These are phyloP conservation scores for Penicillium frequentans DNA, from an alignment of 2,329 filamentous ascomycete species.

Conservation along the genomic window DNA sequence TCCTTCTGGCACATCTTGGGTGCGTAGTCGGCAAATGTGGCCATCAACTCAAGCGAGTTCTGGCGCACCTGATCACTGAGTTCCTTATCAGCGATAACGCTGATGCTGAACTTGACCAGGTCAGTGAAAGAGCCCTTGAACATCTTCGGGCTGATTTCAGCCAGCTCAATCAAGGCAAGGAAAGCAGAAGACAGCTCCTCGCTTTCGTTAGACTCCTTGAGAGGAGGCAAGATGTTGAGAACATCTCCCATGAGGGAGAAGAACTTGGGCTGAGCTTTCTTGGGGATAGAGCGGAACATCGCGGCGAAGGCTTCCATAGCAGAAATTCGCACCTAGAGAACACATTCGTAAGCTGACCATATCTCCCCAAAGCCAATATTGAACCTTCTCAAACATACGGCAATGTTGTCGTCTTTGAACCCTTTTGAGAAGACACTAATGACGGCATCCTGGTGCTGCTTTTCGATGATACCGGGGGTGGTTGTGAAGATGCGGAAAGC, in stretches of 20 bases:
- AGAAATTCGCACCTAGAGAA: conserved; percentile 73
- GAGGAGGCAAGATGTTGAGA: conserved; percentile 87
- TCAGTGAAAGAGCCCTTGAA: conserved; percentile 94
- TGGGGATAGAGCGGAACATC: conserved; percentile 88
- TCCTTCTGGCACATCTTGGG: conserved; percentile 96
- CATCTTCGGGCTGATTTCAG: conserved; percentile 94
- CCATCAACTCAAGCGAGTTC: conserved; percentile 95
- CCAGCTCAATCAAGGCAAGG: conserved; percentile 87
- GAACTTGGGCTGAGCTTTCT: conserved; percentile 87
- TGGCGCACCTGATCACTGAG: conserved; percentile 86
- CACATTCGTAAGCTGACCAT: conserved; percentile 5
- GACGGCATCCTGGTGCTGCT: conserved; percentile 90
- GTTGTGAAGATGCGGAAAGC: conserved; percentile 95
- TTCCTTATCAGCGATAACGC: conserved; percentile 94
- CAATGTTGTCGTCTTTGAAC: conserved; percentile 83
- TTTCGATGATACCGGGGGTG: conserved; percentile 93
- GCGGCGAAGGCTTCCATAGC: conserved; percentile 96
- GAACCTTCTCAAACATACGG: conserved; percentile 52
- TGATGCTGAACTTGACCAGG: conserved; percentile 87
- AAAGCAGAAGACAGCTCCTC: conserved; percentile 89
- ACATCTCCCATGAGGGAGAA: conserved; percentile 84
- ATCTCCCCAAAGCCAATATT: not conserved
- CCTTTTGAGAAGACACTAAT: conserved; percentile 84
- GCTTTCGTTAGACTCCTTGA: conserved; percentile 88
- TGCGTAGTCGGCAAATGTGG: conserved; percentile 93